Conservation (phyloP, 1,139 yeast genomes). For the Saccharomyces hybrid region DNA sequence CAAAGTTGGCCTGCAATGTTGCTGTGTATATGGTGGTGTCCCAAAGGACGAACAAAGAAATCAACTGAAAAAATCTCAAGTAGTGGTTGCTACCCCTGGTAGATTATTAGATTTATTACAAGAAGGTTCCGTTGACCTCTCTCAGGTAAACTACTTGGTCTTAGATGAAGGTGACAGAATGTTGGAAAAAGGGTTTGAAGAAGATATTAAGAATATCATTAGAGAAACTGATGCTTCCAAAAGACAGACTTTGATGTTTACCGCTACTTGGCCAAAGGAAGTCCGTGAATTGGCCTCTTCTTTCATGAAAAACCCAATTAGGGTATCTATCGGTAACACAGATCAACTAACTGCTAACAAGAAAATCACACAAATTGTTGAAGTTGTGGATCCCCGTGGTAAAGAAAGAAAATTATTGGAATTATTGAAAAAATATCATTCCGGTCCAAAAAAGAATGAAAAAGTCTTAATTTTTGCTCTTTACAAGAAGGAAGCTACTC, state of each 20-base stretch:
- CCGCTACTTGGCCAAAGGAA: conserved; percentile 84
- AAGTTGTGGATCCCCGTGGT: conserved; percentile 75
- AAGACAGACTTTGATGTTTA: too few relatives aligned
- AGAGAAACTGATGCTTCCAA: too few relatives aligned
- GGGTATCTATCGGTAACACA: conserved; percentile 86
- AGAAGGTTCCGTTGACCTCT: conserved; percentile 74
- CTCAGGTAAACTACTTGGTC: conserved; percentile 66
- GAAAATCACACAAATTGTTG: conserved; percentile 86
- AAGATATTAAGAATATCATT: too few relatives aligned
- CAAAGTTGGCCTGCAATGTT: conserved; percentile 57
- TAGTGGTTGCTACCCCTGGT: conserved; percentile 96
- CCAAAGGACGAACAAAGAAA: conserved; percentile 85
- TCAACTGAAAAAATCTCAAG: conserved; percentile 54
- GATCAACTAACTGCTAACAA: conserved; percentile 93
- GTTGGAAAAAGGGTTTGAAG: conserved; percentile 42
- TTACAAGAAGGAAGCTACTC: conserved; percentile 91
- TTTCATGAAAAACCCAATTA: conserved; percentile 80
- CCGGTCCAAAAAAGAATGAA: conserved; percentile 57
- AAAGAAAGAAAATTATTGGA: conserved; percentile 74
- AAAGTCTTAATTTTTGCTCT: conserved; percentile 87
- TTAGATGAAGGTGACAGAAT: conserved; percentile 97
- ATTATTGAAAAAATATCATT: conserved; percentile 65
- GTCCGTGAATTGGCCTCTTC: conserved; percentile 84
- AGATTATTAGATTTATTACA: conserved; percentile 83
- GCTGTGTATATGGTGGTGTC: conserved; percentile 95